Base-by-base conservation (phyloP, 73 alveolate genomes). In the Urostyla sp. region DNA sequence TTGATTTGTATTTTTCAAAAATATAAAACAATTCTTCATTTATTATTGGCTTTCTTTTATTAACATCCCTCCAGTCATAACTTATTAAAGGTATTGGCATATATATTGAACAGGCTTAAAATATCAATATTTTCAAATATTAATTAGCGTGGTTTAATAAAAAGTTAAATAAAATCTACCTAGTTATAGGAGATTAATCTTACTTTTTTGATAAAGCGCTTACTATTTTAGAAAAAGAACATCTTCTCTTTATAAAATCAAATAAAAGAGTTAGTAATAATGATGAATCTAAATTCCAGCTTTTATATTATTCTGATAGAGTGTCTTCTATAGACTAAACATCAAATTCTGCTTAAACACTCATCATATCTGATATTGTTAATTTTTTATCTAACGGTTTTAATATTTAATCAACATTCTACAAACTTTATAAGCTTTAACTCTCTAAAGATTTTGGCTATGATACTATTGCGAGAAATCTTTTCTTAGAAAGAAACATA, bases 11-110 rank as follows among this genome's bases (percentile, higher is more conserved):
- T 15, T 40, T 40, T 15, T 40, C 51, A 40, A 40, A 40, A 40
- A 40, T 15, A 40, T 40, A 40, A 11, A 11, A 40, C 51, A 40
- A 15, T 15, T 40, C 51, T 49, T 69, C 67, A 35, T n/a, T n/a
- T n/a, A n/a, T n/a, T n/a, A n/a, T 40, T 40, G 51, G 51, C 15
- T 15, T 40, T 40, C 51, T 40, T 40, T 40, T 11, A 11, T 40
- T 15, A 40, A 15, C 72, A 6, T 55, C 51, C 27, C 46, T 55
- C 38, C 46, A 55, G 46, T 55, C 72, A 18, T 55, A 55, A 30
- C 72, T 55, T 7, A 55, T 18, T 3, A 55, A 18, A 55, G 72
- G 72, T 6, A 55, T 6, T 7, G 72, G 72, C 72, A 55, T 55
- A 30, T 23, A 55, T 23, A 23, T 55, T 6, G 72, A 55, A 46